These are phyloP conservation scores for Biscogniauxia marginata DNA, from an alignment of 2,329 filamentous ascomycete species.

Conservation along the genomic window DNA sequence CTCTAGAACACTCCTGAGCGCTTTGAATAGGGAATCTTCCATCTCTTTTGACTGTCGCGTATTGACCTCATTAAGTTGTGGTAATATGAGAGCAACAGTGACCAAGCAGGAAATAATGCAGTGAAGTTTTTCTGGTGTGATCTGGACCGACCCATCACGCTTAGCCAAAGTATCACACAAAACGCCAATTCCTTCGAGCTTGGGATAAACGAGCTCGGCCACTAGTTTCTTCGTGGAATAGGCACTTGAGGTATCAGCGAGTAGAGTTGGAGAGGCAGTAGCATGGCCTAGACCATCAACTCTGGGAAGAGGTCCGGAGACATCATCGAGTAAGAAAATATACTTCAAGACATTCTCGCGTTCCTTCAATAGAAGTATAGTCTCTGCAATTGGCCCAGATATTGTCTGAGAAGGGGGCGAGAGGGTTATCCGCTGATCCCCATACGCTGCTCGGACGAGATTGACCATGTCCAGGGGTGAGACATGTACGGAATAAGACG, in stretches of 20 bases:
- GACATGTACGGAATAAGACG: slow-evolving; percentile 61
- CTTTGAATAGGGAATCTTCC: slow-evolving; percentile 40
- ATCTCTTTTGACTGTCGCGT: slow-evolving; percentile 49
- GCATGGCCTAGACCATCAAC: slow-evolving; percentile 1
- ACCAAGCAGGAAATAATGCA: slow-evolving; percentile 51
- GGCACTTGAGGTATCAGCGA: slow-evolving; percentile 36
- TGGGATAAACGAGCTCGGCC: slow-evolving; percentile 53
- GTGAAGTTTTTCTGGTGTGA: slow-evolving; percentile 53
- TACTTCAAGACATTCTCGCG: slow-evolving; percentile 50
- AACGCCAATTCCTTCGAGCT: slow-evolving; percentile 48
- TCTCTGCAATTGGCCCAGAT: slow-evolving; percentile 49
- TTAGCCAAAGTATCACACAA: slow-evolving; percentile 48
- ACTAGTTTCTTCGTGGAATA: slow-evolving; percentile 50
- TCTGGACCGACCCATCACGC: slow-evolving; percentile 45
- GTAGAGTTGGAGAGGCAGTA: slow-evolving; percentile 16
- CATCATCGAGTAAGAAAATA: slow-evolving; percentile 48
- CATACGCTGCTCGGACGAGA: slow-evolving; percentile 69
- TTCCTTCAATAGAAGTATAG: slow-evolving; percentile 45
- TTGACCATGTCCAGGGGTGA: slow-evolving; percentile 65
- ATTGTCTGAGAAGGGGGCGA: slow-evolving; percentile 36
- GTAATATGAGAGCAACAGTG: slow-evolving; percentile 44
- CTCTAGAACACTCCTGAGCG: slow-evolving; percentile 42
- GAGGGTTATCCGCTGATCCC: slow-evolving; percentile 39
- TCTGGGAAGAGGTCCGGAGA: slow-evolving; percentile 2
- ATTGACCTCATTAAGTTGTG: slow-evolving; percentile 47